Base-by-base conservation (phyloP, 225 moss, liverwort and hornwort species). In the Sphagnum tenellum region DNA sequence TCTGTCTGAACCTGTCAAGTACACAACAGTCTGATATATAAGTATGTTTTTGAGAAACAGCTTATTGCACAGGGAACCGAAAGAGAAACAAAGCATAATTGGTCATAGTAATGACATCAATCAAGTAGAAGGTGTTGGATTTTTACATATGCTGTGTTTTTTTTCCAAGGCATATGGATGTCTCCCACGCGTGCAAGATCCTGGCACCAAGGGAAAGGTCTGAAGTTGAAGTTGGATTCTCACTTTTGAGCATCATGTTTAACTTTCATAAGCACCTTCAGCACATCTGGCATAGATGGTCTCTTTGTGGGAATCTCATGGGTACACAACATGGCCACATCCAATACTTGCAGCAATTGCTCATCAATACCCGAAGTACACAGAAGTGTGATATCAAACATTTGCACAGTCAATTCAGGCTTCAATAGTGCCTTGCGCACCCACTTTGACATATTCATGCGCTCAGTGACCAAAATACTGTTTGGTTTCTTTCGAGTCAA, bases 261-360 rank as follows among this genome's bases (percentile, higher is more conserved):
- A 45, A 60, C 45, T 60, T 60, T 60, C 59, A 60, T 14, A 4
- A 60, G 44, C 44, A 60, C 59, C 44, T 60, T 60, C 4, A 60
- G 59, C 44, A 60, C 59, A 45, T 60, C 14, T 4, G 59, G 59
- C 59, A 60, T 60, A 44, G 59, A 60, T 4, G 59, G 59, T 44
- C 59, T 14, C 8, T 8, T 60, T 4, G 3, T 4, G 8, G 59
- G 59, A 3, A 60, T 45, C 44, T 60, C 59, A 45, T 60, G 59
- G 4, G 59, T 60, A 44, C 59, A 60, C 13, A 44, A 45, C 59
- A 60, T 60, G 44, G 59, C 59, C 59, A 60, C 59, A 60, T 60
- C 59, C 14, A 60, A 4, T 4, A 60, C 14, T 45, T 60, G 29
- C 4, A 60, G 59, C 59, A 60, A 4, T 4, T 60, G 59, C 2